Base-by-base conservation (phyloP, 257 asterid species). In the Solanum neorickii region DNA sequence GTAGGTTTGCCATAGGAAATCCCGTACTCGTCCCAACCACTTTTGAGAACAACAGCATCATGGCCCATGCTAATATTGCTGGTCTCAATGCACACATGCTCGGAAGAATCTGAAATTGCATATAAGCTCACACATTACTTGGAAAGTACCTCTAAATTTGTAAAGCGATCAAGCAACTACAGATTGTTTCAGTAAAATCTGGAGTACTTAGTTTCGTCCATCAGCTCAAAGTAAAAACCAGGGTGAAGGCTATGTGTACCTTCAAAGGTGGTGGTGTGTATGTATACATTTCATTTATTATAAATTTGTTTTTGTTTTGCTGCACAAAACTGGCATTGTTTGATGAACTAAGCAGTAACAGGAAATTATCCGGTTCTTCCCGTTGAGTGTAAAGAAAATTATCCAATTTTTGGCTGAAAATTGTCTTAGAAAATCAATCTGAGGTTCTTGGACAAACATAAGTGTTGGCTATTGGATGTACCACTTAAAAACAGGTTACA, bases 21-120 rank as follows among this genome's bases (percentile, higher is more conserved):
- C 15, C 98, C 98, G 23, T 95, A 94, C 86, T 95, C 95, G 12
- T 94, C 98, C 98, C 98, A 95, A 74, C 98, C 98, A 59, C 98
- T 94, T 91, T 95, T 95, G 59, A 95, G 94, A 16, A 90, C 95
- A 29, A 95, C 84, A 0, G 95, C 95, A n/a, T 95, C 97, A 59
- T 93, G 89, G 10, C 98, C 95, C 88, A 87, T 90, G 93, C 92
- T 94, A 11, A 95, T 90, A 93, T 93, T 95, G 95, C 96, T 91
- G 89, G 91, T 92, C 88, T 95, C 96, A 42, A 95, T 93, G 90
- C 98, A 87, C 42, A 87, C 91, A 89, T 85, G 89, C 56, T 85
- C 88, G 3, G 90, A 89, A 68, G 91, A 86, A 89, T 89, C 91
- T 88, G 87, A 72, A 86, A 60, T 39, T 72, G 84, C 83, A 88